A percentile compares a stretch with the other conserved stretches of the same genome.
Evolutionary conservation across 495 filamentous ascomycete genomes (phyloP).

Genomic region (Lasiosphaeria ovina): DNA sequence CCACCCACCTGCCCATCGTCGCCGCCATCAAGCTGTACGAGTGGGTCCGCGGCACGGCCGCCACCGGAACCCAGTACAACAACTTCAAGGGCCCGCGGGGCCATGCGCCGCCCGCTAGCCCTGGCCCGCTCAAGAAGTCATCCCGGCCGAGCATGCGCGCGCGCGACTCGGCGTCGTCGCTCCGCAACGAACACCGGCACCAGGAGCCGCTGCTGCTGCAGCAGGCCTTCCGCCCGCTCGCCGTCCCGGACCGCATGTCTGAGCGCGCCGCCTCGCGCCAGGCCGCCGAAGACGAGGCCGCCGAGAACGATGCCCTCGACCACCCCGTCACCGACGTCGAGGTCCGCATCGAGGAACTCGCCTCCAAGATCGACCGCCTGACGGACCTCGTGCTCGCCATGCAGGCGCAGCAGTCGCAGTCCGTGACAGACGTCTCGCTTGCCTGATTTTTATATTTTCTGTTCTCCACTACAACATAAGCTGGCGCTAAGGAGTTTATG

Average conservation of each 20-base stretch:
- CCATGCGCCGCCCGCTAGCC: slow-evolving; percentile 14
- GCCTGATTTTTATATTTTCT: not conserved
- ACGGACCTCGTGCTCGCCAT: slow-evolving; percentile 42
- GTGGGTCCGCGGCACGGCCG: slow-evolving; percentile 33
- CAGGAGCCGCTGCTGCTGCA: not conserved
- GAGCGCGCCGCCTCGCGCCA: too few relatives aligned
- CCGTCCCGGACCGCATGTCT: not conserved
- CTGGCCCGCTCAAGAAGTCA: slow-evolving; percentile 13
- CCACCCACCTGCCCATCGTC: slow-evolving; percentile 55
- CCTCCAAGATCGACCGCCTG: slow-evolving; percentile 47
- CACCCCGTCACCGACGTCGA: slow-evolving; percentile 39
- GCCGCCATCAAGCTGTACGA: slow-evolving; percentile 51
- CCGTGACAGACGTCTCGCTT: slow-evolving; percentile 20
- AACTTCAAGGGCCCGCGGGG: slow-evolving; percentile 29
- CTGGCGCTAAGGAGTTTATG: too few relatives aligned
- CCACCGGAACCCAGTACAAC: slow-evolving; percentile 36
- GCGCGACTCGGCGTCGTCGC: slow-evolving; percentile 15
- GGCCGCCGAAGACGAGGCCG: slow-evolving; percentile 14
- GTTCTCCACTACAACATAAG: too few relatives aligned
- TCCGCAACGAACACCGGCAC: slow-evolving; percentile 4
- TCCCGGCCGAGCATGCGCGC: not conserved
- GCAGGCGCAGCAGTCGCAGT: slow-evolving; percentile 29
- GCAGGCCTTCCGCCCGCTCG: not conserved
- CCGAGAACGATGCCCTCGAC: slow-evolving; percentile 30
- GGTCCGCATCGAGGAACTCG: slow-evolving; percentile 42